Percentiles rank a stretch among this genome's conserved stretches.
These are phyloP conservation scores for Diutina sp. DNA, from an alignment of 1,139 yeast species.

Conservation along the genomic window DNA sequence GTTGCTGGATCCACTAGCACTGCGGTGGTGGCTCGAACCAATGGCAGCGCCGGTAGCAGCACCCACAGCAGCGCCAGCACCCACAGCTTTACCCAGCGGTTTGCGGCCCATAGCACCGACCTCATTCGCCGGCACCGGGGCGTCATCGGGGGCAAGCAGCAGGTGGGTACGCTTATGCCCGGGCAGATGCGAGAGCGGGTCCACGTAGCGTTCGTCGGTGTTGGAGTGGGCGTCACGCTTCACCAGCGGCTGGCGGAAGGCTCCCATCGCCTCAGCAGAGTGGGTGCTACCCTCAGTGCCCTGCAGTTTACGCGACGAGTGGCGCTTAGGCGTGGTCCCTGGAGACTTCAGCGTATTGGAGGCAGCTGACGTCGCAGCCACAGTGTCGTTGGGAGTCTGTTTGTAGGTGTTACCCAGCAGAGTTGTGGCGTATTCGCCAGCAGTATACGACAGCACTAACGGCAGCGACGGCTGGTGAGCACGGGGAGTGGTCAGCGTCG, in stretches of 20 bases:
- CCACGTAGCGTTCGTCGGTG: not conserved
- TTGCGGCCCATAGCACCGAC: not conserved
- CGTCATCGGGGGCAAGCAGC: not conserved
- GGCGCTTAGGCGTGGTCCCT: not conserved
- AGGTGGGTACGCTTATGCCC: not conserved
- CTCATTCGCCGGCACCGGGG: not conserved
- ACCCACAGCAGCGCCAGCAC: not conserved
- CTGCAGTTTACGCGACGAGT: not conserved
- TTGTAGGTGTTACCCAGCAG: constrained; percentile 1
- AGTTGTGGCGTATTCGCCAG: not conserved
- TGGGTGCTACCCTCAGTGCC: not conserved
- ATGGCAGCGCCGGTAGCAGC: not conserved
- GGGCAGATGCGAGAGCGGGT: not conserved
- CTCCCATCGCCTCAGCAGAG: not conserved
- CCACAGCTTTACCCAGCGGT: not conserved
- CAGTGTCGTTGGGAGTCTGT: not conserved
- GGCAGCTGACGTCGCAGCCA: not conserved
- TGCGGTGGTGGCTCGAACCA: not conserved
- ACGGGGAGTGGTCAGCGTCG: not conserved
- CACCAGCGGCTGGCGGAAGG: not conserved
- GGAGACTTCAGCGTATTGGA: no score
- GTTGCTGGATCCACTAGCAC: not conserved
- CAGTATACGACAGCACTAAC: not conserved
- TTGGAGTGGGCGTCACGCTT: not conserved
- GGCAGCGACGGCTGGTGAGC: not conserved